Percentiles rank a stretch among this genome's conserved stretches.
phyloP scores from a whole-genome alignment of 2,329 filamentous ascomycete species.

The Biscogniauxia mediterranea region DNA sequence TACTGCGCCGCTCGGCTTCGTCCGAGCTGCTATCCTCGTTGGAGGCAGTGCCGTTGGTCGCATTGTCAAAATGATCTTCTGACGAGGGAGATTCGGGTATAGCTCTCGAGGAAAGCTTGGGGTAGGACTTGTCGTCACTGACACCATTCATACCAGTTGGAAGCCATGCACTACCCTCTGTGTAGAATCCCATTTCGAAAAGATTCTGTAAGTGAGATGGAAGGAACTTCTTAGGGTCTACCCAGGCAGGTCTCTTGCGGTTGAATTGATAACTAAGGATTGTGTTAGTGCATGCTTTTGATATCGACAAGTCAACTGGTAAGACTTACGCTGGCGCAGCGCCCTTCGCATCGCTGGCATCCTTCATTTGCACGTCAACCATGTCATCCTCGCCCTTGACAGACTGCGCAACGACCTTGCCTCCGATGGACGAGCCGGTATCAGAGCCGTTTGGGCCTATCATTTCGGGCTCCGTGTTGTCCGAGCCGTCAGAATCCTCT shows the following conservation, averaged over 20 bases:
- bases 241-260: conserved; percentile 51
- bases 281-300: conserved; percentile 19
- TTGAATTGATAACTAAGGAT: conserved; percentile 47
- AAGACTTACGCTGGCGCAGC: conserved; percentile 29
- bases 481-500: conserved; percentile 45
- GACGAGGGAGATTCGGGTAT: conserved; percentile 42
- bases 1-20: conserved; percentile 35
- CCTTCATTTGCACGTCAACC: conserved; percentile 85
- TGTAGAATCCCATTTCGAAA: conserved; percentile 73
- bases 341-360: conserved; percentile 44
- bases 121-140: conserved; percentile 57
- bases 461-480: conserved; percentile 64
- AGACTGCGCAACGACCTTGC: conserved; percentile 72
- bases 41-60: conserved; percentile 46
- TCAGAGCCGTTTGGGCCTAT: conserved; percentile 60
- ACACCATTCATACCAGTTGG: conserved; percentile 69
- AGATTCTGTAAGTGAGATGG: conserved; percentile 64
- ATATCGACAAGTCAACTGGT: conserved; percentile 1
- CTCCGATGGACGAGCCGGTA: conserved; percentile 63
- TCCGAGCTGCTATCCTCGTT: conserved; percentile 56
- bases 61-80: conserved; percentile 48
- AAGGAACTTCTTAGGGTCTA: conserved; percentile 55
- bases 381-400: conserved; percentile 87
- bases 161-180: conserved; percentile 55
- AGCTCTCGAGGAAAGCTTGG: conserved; percentile 48